Conservation (phyloP, 148 eudicot species). For the Heliosperma pusillum region DNA sequence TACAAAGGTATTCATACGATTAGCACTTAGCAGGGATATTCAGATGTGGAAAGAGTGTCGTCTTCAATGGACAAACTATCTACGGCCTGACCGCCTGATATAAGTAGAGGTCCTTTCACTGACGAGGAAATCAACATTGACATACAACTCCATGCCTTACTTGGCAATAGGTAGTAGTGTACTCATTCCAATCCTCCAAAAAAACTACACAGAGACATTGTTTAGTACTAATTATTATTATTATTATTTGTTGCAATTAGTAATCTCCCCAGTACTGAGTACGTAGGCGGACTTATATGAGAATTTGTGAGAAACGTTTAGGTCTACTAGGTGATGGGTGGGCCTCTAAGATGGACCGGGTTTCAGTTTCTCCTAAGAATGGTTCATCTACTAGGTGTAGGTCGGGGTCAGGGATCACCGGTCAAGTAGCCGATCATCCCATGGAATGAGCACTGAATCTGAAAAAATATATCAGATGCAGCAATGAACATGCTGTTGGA, state of each 20-base stretch:
- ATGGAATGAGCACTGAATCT: too few relatives aligned
- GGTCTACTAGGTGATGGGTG: constrained; percentile 9
- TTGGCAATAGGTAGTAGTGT: constrained; percentile 31
- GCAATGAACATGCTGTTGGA: constrained; percentile 30
- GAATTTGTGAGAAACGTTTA: neutral
- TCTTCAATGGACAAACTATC: constrained; percentile 32
- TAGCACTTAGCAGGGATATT: constrained; percentile 20
- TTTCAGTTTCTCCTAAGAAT: constrained; percentile 16
- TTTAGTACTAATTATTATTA: too few relatives aligned
- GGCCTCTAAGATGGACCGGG: neutral
- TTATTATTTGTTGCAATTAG: too few relatives aligned
- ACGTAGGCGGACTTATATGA: neutral
- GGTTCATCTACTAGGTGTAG: too few relatives aligned
- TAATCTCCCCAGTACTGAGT: too few relatives aligned
- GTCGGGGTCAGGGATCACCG: constrained; percentile 24
- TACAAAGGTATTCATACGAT: too few relatives aligned
- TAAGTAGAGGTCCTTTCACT: constrained; percentile 28
- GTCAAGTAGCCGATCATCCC: too few relatives aligned
- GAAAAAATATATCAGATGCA: constrained; percentile 21
- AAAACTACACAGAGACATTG: too few relatives aligned
- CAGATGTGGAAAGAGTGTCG: constrained; percentile 34
- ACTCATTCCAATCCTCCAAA: neutral
- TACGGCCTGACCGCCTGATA: constrained; percentile 22
- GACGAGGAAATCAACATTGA: constrained; percentile 20
- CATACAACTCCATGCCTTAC: constrained; percentile 28